These are phyloP conservation scores for Pisolithus tinctorius DNA, from an alignment of 768 basidiomycete genomes.

Conservation along the genomic window DNA sequence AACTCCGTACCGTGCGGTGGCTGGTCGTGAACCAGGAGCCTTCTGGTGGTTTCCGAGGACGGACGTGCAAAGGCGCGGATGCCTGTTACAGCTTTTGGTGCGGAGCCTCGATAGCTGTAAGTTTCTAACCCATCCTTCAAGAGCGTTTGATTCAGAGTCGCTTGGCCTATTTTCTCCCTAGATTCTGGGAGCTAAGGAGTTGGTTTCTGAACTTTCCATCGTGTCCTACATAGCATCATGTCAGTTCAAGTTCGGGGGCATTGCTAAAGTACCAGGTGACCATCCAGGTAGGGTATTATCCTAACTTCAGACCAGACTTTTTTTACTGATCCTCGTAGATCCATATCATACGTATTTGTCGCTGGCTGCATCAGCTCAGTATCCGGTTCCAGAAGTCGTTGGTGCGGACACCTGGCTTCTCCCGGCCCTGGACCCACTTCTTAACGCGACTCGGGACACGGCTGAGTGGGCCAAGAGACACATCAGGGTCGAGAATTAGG, in stretches of 20 bases:
- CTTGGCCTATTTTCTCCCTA: conserved; percentile 20
- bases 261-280: conserved; percentile 78
- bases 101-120: conserved; percentile 69
- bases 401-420: conserved; percentile 48
- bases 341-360: conserved; percentile 95
- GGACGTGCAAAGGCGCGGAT: conserved; percentile 83
- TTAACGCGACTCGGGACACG: conserved; percentile 67
- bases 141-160: not conserved
- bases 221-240: conserved; percentile 62
- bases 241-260: conserved; percentile 87
- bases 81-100: conserved; percentile 99
- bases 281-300: conserved; percentile 53
- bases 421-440: conserved; percentile 53
- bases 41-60: conserved; percentile 79
- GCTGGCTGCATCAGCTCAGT: conserved; percentile 73
- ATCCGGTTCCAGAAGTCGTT: conserved; percentile 33
- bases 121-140: conserved; percentile 13
- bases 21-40: conserved; percentile 57
- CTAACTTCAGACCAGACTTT: not conserved
- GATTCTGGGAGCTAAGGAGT: conserved; percentile 59
- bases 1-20: conserved; percentile 64
- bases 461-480: conserved; percentile 59
- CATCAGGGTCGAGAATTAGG: conserved; percentile 31
- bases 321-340: conserved; percentile 42
- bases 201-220: conserved; percentile 54